Evolutionary conservation across 352 stramenopile species (phyloP).

Genomic region (Phytophthora palmivora): DNA sequence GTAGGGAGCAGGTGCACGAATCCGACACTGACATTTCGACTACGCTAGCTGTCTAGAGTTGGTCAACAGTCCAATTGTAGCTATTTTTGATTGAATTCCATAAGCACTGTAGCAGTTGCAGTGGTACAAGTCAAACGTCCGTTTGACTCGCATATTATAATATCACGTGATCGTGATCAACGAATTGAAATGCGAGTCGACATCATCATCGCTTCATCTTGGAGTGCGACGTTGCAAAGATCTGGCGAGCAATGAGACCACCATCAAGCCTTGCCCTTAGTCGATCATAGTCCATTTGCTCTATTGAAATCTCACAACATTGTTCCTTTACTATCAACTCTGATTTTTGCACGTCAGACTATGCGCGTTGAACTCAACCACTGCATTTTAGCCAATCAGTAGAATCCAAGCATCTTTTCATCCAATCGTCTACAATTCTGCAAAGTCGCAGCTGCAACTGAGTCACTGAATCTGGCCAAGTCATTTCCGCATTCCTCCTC

Average conservation of each 20-base stretch:
- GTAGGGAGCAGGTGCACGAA: slow-evolving; percentile 33
- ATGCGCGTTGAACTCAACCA: slow-evolving; percentile 6
- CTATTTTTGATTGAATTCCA: slow-evolving; percentile 24
- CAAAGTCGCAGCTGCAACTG: slow-evolving; percentile 20
- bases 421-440: slow-evolving; percentile 9
- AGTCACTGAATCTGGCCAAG: slow-evolving; percentile 19
- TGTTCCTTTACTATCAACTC: neutral
- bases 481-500: slow-evolving; percentile 16
- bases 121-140: neutral
- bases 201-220: slow-evolving; percentile 16
- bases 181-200: slow-evolving; percentile 6
- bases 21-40: slow-evolving; percentile 27
- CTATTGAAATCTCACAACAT: too few species aligned
- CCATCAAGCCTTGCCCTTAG: too few species aligned
- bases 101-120: slow-evolving; percentile 7
- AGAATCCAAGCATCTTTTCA: slow-evolving; percentile 1
- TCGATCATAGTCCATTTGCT: too few species aligned
- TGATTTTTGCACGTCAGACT: slow-evolving; percentile 11
- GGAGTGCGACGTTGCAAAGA: too few species aligned
- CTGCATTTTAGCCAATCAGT: slow-evolving; percentile 13
- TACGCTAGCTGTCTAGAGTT: neutral
- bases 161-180: too few species aligned
- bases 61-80: neutral
- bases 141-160: too few species aligned
- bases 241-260: too few species aligned